These are phyloP conservation scores for Colletotrichum sp. DNA, from an alignment of 2,329 filamentous ascomycete genomes.

Conservation along the genomic window DNA sequence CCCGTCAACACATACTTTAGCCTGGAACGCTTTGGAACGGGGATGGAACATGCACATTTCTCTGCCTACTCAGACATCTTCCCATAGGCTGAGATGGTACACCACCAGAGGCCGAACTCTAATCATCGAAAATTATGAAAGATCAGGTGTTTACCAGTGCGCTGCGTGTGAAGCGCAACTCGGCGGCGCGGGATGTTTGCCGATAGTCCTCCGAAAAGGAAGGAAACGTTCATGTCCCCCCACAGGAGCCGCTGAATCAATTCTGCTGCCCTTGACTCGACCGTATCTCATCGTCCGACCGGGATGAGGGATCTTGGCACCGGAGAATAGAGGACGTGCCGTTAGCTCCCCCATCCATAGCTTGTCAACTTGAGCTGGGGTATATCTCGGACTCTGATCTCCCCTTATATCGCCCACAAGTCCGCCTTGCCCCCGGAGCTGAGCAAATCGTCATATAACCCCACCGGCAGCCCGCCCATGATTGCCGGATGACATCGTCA, in stretches of 20 bases:
- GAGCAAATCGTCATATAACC: slow-evolving; percentile 3
- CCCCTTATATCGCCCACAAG: neutral
- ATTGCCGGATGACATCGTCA: neutral
- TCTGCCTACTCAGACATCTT: neutral
- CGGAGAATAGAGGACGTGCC: neutral
- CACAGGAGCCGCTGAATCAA: neutral
- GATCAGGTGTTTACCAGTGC: slow-evolving; percentile 11
- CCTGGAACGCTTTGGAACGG: slow-evolving; percentile 26
- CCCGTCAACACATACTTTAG: neutral
- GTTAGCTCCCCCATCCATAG: neutral
- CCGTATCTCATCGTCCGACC: neutral
- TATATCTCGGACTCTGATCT: neutral
- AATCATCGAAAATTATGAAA: neutral
- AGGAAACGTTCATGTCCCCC: neutral
- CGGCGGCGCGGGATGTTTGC: neutral
- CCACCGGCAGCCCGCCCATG: neutral
- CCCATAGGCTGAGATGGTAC: neutral
- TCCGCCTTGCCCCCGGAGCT: neutral
- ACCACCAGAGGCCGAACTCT: neutral
- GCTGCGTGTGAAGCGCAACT: neutral
- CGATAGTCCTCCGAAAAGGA: neutral
- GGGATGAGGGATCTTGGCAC: neutral
- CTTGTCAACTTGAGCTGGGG: neutral
- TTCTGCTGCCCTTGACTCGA: neutral
- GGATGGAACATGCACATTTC: slow-evolving; percentile 25